Evolutionary conservation across 805 yeast genomes (phyloP).

Genomic region (Kodamaea jinghongensis): DNA sequence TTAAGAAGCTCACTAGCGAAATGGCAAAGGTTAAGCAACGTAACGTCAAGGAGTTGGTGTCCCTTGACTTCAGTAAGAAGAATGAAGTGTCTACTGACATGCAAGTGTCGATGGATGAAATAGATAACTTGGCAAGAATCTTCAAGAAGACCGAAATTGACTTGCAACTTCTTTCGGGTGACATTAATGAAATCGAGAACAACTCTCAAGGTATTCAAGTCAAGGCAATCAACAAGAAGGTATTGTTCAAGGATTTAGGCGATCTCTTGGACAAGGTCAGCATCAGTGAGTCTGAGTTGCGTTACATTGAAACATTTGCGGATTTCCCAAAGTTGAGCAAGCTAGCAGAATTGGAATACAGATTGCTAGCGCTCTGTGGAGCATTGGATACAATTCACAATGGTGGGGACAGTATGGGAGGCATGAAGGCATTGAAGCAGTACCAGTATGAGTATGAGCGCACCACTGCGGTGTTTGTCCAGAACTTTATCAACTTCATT

Average conservation of each 20-base stretch:
- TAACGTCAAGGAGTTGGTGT: conserved; percentile 49
- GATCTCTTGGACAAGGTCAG: conserved; percentile 70
- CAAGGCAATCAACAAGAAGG: conserved; percentile 74
- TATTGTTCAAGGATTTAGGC: conserved; percentile 66
- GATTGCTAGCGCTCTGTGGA: conserved; percentile 53
- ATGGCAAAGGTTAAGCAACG: conserved; percentile 60
- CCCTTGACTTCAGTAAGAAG: conserved; percentile 34
- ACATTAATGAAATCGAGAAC: conserved; percentile 66
- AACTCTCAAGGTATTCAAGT: conserved; percentile 83
- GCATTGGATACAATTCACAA: conserved; percentile 59
- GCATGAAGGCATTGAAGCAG: conserved; percentile 71
- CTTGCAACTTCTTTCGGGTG: conserved; percentile 50
- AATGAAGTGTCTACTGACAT: conserved; percentile 32
- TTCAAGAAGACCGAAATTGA: conserved; percentile 42
- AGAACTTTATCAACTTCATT: conserved; percentile 41
- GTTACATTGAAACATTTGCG: conserved; percentile 43
- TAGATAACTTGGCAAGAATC: conserved; percentile 33
- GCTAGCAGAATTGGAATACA: conserved; percentile 49
- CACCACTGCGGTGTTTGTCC: conserved; percentile 50
- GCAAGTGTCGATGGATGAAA: conserved; percentile 30
- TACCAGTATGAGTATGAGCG: conserved; percentile 59
- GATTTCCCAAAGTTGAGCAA: conserved; percentile 48
- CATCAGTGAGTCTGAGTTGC: conserved; percentile 55
- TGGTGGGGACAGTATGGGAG: conserved; percentile 46
- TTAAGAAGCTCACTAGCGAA: conserved; percentile 56